Evolutionary conservation across 305 asterid genomes (phyloP).

Genomic region (Plantago coronopus): DNA sequence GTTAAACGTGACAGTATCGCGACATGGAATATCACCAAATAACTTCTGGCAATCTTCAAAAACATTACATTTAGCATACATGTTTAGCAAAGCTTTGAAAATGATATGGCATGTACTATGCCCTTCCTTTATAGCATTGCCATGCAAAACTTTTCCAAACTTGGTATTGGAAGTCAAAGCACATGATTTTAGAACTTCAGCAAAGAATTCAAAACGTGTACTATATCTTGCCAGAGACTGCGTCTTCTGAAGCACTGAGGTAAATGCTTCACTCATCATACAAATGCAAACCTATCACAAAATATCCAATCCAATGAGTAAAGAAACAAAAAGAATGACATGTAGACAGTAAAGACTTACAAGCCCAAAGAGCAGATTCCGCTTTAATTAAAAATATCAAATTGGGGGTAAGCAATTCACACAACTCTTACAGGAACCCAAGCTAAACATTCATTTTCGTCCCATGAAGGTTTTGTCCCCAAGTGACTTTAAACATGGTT

Average conservation of each 20-base stretch:
- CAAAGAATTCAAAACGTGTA: slow-evolving; percentile 43
- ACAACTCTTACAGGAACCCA: too few relatives aligned
- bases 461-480: too few relatives aligned
- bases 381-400: too few relatives aligned
- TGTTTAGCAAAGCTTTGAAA: slow-evolving; percentile 69
- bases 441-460: too few relatives aligned
- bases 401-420: too few relatives aligned
- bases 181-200: slow-evolving; percentile 63
- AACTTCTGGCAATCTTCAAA: slow-evolving; percentile 54
- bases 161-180: slow-evolving; percentile 36
- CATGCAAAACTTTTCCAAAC: slow-evolving; percentile 59
- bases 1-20: slow-evolving; percentile 74
- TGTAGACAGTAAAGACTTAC: neutral
- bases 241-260: slow-evolving; percentile 36
- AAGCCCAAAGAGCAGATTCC: too few relatives aligned
- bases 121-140: slow-evolving; percentile 58
- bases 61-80: slow-evolving; percentile 80
- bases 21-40: slow-evolving; percentile 38
- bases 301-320: neutral
- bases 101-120: slow-evolving; percentile 46
- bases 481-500: too few relatives aligned
- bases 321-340: neutral
- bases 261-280: slow-evolving; percentile 41
- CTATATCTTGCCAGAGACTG: slow-evolving; percentile 25
- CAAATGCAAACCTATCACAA: neutral